These are phyloP conservation scores for Rheum nobile DNA, from an alignment of 148 eudicot species.

Conservation along the genomic window DNA sequence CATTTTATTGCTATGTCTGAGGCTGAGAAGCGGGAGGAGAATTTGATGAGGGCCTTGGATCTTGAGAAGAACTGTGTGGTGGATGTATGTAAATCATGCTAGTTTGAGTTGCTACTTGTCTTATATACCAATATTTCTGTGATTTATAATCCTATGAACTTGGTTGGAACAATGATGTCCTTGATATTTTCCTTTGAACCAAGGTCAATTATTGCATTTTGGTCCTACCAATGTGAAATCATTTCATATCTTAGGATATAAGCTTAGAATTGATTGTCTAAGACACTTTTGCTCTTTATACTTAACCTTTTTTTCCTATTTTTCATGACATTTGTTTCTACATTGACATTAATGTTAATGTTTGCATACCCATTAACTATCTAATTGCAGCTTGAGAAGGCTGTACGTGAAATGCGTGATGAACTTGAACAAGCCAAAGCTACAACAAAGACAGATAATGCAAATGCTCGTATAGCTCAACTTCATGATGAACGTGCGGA, in stretches of 20 bases:
- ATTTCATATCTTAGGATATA: neutral
- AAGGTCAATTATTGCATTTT: neutral
- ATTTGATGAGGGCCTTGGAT: constrained; percentile 53
- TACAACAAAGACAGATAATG: constrained; percentile 41
- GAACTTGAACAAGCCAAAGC: constrained; percentile 43
- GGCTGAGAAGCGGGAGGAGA: constrained; percentile 66
- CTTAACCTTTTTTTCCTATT: neutral
- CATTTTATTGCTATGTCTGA: constrained; percentile 64
- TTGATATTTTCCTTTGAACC: neutral
- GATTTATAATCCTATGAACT: neutral
- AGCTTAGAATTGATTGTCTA: neutral
- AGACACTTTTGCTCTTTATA: neutral
- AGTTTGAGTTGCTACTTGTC: neutral
- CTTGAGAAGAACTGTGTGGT: constrained; percentile 49
- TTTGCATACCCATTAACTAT: neutral
- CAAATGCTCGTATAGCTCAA: constrained; percentile 43
- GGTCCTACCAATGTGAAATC: neutral
- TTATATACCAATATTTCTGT: neutral
- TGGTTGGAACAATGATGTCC: too few relatives aligned
- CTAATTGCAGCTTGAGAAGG: constrained; percentile 69
- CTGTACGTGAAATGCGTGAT: constrained; percentile 43
- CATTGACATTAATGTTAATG: neutral
- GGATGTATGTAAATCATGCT: constrained; percentile 38
- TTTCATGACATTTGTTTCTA: neutral
- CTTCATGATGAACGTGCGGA: constrained; percentile 43